Evolutionary conservation across 371 early-diverging fungal genomes (phyloP).

Genomic region (Apophysomyces elegans): DNA sequence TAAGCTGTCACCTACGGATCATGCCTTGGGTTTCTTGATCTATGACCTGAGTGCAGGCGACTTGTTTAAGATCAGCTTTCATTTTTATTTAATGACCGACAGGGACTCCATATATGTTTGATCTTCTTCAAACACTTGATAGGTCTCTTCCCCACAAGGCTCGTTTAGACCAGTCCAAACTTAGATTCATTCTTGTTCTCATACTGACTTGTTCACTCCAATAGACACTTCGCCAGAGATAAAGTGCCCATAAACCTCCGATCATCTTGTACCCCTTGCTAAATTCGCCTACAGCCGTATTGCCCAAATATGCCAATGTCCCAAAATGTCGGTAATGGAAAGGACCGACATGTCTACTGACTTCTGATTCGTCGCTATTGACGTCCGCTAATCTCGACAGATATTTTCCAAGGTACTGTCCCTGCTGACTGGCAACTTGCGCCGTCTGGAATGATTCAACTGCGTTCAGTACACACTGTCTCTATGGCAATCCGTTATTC

Average conservation of each 20-base stretch:
- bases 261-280: slow-evolving; percentile 59
- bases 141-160: slow-evolving; percentile 51
- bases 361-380: slow-evolving; percentile 11
- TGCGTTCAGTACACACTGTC: too few relatives aligned
- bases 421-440: slow-evolving; percentile 91
- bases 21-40: too few relatives aligned
- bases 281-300: slow-evolving; percentile 72
- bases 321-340: slow-evolving; percentile 80
- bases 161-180: slow-evolving; percentile 50
- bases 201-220: slow-evolving; percentile 65
- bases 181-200: slow-evolving; percentile 48
- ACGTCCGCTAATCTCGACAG: slow-evolving; percentile 42
- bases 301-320: slow-evolving; percentile 83
- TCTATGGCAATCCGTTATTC: too few relatives aligned
- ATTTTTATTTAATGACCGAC: too few relatives aligned
- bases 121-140: slow-evolving; percentile 20
- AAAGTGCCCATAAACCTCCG: slow-evolving; percentile 64
- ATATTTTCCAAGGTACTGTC: slow-evolving; percentile 65
- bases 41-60: too few relatives aligned
- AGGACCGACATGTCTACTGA: slow-evolving; percentile 35
- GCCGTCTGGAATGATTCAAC: slow-evolving; percentile 62
- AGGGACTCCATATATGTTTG: not conserved
- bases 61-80: too few relatives aligned
- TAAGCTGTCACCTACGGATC: too few relatives aligned
- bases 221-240: slow-evolving; percentile 71